Conservation (phyloP, 306 rosid species). For the Sicyos baderoa region DNA sequence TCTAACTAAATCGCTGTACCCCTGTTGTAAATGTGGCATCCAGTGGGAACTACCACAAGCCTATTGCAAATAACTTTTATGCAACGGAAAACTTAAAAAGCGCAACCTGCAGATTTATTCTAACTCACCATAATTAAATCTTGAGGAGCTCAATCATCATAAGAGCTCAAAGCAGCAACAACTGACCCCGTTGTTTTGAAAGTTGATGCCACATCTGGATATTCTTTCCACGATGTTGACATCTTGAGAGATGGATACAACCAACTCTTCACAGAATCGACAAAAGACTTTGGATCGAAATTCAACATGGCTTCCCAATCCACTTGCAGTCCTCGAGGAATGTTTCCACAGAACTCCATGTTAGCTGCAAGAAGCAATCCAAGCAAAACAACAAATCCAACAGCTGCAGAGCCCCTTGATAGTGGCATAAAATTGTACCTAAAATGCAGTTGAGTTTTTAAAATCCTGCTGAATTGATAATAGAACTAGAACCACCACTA, state of each 20-base stretch:
- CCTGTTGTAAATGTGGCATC: neutral
- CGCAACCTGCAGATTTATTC: neutral
- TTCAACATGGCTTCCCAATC: conserved; percentile 93
- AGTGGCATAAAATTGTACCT: conserved; percentile 99
- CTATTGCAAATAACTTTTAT: neutral
- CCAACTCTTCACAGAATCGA: conserved; percentile 72
- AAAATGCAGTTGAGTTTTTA: conserved; percentile 19
- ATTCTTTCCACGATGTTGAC: conserved; percentile 84
- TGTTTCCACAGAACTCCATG: conserved; percentile 81
- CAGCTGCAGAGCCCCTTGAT: conserved; percentile 86
- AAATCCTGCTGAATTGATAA: conserved; percentile 13
- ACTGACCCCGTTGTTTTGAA: conserved; percentile 77
- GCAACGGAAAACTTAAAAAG: neutral
- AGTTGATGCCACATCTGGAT: conserved; percentile 66
- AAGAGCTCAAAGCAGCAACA: conserved; percentile 74
- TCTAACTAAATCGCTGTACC: neutral
- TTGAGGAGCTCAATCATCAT: conserved; percentile 38
- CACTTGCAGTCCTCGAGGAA: conserved; percentile 72
- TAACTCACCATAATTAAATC: neutral
- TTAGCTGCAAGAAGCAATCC: conserved; percentile 93
- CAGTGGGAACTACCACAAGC: neutral
- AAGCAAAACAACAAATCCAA: conserved; percentile 72
- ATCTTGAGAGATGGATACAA: conserved; percentile 76
- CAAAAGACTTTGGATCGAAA: conserved; percentile 56
- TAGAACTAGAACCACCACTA: conserved; percentile 12